Conservation (phyloP, 345 rosid genomes). For the Triadica sebifera region DNA sequence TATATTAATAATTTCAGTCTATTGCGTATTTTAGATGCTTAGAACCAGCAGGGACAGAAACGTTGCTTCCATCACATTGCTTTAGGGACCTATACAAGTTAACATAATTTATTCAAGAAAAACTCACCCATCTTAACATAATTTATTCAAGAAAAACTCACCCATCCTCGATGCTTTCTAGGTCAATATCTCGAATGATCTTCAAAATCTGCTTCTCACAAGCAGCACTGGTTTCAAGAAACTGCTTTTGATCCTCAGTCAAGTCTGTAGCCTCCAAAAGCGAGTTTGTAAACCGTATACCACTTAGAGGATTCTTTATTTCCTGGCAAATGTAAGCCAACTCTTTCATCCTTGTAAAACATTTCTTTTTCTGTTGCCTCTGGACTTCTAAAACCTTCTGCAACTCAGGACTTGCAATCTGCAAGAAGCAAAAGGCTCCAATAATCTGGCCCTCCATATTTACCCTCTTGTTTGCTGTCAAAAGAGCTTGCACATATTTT, state of each 20-base stretch:
- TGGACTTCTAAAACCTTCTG: slow-evolving; percentile 77
- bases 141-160: slow-evolving; percentile 31
- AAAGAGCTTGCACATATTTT: slow-evolving; percentile 68
- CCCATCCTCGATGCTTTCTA: slow-evolving; percentile 78
- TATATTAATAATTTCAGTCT: not conserved
- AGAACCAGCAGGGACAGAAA: not conserved
- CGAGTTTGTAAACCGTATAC: slow-evolving; percentile 71
- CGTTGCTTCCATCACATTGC: not conserved
- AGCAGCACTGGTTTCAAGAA: slow-evolving; percentile 76
- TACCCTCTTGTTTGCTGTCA: slow-evolving; percentile 84
- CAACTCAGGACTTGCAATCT: slow-evolving; percentile 88
- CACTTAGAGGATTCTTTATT: slow-evolving; percentile 70
- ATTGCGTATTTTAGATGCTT: not conserved
- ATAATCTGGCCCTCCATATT: slow-evolving; percentile 64
- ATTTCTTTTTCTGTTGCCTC: slow-evolving; percentile 62
- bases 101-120: slow-evolving; percentile 1
- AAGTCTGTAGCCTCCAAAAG: slow-evolving; percentile 70
- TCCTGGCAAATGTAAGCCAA: slow-evolving; percentile 76
- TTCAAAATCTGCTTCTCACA: slow-evolving; percentile 84
- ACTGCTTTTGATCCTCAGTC: slow-evolving; percentile 82
- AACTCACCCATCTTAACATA: slow-evolving; percentile 53
- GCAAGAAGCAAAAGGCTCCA: slow-evolving; percentile 97
- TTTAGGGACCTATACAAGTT: not conserved
- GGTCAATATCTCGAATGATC: slow-evolving; percentile 61
- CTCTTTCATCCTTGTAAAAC: slow-evolving; percentile 73